phyloP scores from a whole-genome alignment of 176 grass and related monocot genomes.

The Tillandsia leiboldiana region DNA sequence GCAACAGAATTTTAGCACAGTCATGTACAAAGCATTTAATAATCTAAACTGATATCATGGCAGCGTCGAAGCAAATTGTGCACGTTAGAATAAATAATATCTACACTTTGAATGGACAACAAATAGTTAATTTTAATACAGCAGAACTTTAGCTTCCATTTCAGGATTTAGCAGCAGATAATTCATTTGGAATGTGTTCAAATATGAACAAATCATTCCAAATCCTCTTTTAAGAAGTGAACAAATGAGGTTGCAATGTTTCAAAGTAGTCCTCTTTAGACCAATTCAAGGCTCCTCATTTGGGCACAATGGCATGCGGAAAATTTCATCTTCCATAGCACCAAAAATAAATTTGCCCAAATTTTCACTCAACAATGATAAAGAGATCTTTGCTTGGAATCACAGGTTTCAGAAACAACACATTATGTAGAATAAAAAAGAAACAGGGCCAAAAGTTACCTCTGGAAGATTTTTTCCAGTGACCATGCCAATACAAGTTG shows the following conservation, averaged over 20 bases:
- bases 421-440: neutral
- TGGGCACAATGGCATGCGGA: neutral
- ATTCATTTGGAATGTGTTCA: no score
- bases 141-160: no score
- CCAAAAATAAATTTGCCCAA: neutral
- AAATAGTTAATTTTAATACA: no score
- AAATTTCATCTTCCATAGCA: neutral
- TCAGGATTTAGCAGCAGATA: no score
- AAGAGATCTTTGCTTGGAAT: neutral
- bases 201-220: no score
- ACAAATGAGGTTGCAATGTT: no score
- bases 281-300: no score
- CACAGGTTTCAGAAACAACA: neutral
- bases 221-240: no score
- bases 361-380: neutral
- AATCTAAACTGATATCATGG: neutral
- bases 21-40: neutral
- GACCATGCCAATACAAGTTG: slow-evolving; percentile 65
- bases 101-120: no score
- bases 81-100: no score
- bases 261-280: no score
- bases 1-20: neutral
- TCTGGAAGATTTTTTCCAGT: slow-evolving; percentile 75
- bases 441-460: slow-evolving; percentile 28
- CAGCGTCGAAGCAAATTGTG: no score